Evolutionary conservation across 225 moss, liverwort and hornwort species (phyloP), one percentile per base, ranked within the genome.

Genomic region (Takakia lepidozioides): DNA sequence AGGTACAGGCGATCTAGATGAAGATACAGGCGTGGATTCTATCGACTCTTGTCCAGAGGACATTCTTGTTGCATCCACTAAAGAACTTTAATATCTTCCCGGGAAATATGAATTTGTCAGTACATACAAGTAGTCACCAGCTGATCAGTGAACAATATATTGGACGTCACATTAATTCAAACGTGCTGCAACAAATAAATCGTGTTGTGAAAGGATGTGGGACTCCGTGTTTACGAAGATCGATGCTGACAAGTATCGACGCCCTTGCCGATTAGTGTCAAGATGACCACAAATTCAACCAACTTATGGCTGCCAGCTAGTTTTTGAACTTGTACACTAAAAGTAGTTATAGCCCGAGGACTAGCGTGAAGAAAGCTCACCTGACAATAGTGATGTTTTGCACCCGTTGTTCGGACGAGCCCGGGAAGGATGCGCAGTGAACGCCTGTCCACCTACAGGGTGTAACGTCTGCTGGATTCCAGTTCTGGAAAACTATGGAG

Each of bases 391-490:
- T 69, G 43, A 78, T 52, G 13, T 43, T 64, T 55, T 55, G 32
- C 43, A 78, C 78, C 13, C 59, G 65, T 5, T 20, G 7, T 58
- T 62, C 68, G 2, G 19, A 15, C 19, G 25, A 3, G 34, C 36
- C 58, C 29, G 22, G 39, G 36, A 62, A 11, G 25, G 1, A 11
- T 34, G 29, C 32, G 46, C 87, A 87, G 7, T 10, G 18, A 63
- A 87, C 57, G 28, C 87, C 87, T 43, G 18, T 29, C 87, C 87
- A 87, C 19, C 0, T 21, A 63, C 87, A 87, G 19, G 87, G 87
- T 37, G 56, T 66, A 19, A 38, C 49, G 44, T 74, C 67, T 10
- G 57, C 40, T 25, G 38, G 14, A 20, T 74, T 47, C 87, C 87
- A 87, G 19, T 39, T 55, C 8, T 29, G 30, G 3, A 80, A 54